phyloP scores from a whole-genome alignment of 345 rosid genomes.

The Pistacia integerrima region DNA sequence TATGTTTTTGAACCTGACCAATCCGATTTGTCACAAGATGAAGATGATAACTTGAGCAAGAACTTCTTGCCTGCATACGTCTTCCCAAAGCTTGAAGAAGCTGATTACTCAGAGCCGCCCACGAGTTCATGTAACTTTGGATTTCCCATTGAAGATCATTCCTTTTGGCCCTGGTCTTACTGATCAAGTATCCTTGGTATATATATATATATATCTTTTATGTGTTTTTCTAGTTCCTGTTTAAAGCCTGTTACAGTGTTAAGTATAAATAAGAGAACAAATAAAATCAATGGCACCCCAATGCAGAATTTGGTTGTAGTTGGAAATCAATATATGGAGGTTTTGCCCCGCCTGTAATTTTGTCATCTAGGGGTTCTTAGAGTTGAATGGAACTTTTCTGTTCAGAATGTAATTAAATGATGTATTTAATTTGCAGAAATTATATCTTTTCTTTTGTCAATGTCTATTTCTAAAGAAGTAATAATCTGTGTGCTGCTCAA shows the following conservation, averaged over 20 bases:
- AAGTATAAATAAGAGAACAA: conserved; percentile 23
- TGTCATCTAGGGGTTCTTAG: conserved; percentile 10
- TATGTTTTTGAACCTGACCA: conserved; percentile 50
- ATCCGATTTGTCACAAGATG: conserved; percentile 60
- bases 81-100: conserved; percentile 54
- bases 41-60: conserved; percentile 51
- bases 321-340: conserved; percentile 7
- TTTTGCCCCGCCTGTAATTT: conserved; percentile 24
- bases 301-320: conserved; percentile 20
- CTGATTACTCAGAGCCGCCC: conserved; percentile 39
- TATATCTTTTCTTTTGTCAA: neutral
- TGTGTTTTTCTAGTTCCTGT: neutral
- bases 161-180: conserved; percentile 63
- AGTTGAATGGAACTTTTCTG: conserved; percentile 18
- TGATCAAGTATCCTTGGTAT: conserved; percentile 19
- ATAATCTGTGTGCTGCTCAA: too few relatives aligned
- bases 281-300: conserved; percentile 21
- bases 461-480: too few relatives aligned
- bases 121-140: conserved; percentile 48
- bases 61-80: conserved; percentile 32
- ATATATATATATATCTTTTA: conserved; percentile 2
- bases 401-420: conserved; percentile 34
- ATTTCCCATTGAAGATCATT: conserved; percentile 49
- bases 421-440: neutral
- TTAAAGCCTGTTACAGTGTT: conserved; percentile 7